Percentiles rank a stretch among this genome's conserved stretches.
phyloP scores from a whole-genome alignment of 2,329 filamentous ascomycete genomes.

The Colletotrichum eleusines region DNA sequence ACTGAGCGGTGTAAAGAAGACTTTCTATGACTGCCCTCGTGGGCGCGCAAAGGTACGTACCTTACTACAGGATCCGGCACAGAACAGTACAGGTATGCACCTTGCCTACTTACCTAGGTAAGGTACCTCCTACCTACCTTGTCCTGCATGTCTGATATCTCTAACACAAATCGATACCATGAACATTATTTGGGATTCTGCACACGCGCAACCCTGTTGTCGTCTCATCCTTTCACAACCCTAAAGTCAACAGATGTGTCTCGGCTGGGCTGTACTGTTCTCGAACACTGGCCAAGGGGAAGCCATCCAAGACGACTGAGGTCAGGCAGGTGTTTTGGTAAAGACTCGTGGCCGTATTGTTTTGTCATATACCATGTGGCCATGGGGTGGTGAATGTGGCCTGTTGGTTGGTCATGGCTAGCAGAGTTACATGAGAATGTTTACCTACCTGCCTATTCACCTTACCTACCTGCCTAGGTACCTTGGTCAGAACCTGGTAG shows the following conservation, averaged over 20 bases:
- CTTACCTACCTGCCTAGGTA: too few species aligned
- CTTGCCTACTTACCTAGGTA: too few species aligned
- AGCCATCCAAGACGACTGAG: not conserved
- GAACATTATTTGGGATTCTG: constrained; percentile 1
- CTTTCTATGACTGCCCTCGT: not conserved
- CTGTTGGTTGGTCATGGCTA: not conserved
- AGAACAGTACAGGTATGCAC: not conserved
- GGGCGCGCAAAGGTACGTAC: not conserved
- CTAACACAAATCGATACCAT: constrained; percentile 11
- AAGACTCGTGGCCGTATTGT: not conserved
- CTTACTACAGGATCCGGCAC: not conserved
- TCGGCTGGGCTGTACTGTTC: not conserved
- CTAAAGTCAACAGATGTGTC: not conserved
- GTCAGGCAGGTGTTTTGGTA: not conserved
- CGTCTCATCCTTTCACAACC: constrained; percentile 8
- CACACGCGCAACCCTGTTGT: not conserved
- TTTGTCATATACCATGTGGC: not conserved
- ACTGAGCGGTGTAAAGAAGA: too few species aligned
- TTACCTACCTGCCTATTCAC: not conserved
- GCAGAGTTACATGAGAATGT: not conserved
- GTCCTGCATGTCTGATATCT: constrained; percentile 27
- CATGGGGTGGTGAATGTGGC: not conserved
- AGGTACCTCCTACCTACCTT: too few species aligned
- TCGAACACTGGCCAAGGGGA: not conserved
- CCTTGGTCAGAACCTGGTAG: too few species aligned